A percentile compares a stretch with the other conserved stretches of the same genome.
Evolutionary conservation across 306 rosid genomes (phyloP).

Genomic region (Fagus sylvatica): DNA sequence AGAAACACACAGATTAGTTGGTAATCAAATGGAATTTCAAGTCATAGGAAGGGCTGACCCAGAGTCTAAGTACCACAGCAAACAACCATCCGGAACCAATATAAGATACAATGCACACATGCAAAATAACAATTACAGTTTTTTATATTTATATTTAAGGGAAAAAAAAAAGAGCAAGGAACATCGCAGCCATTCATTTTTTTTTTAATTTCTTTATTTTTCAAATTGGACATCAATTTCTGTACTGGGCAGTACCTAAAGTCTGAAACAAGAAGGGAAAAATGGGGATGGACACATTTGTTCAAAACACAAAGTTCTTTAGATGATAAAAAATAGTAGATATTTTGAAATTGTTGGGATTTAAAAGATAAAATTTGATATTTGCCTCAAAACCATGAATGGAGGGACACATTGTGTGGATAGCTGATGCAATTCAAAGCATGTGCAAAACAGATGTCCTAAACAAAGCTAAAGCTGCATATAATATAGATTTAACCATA

Average conservation of each 20-base stretch:
- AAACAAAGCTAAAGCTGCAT: not conserved
- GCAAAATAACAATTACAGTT: not conserved
- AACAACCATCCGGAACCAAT: not conserved
- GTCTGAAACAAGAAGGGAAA: not conserved
- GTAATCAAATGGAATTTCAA: constrained; percentile 17
- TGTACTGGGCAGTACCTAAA: not conserved
- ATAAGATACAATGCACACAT: not conserved
- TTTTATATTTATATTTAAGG: not conserved
- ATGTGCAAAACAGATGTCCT: not conserved
- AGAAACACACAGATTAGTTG: constrained; percentile 14
- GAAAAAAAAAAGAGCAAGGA: not conserved
- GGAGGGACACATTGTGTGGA: not conserved
- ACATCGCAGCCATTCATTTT: not conserved
- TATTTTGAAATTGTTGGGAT: not conserved
- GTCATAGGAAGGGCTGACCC: not conserved
- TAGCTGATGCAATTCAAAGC: constrained; percentile 11
- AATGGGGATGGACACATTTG: not conserved
- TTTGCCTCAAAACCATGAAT: not conserved
- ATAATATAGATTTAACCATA: constrained; percentile 15
- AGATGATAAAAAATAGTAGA: not conserved
- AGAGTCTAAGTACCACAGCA: not conserved
- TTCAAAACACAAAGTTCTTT: not conserved
- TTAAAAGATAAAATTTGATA: not conserved
- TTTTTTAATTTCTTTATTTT: too few relatives aligned
- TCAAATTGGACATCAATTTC: not conserved